phyloP scores from a whole-genome alignment of 495 filamentous ascomycete genomes.

The Aspergillus saccharolyticus region DNA sequence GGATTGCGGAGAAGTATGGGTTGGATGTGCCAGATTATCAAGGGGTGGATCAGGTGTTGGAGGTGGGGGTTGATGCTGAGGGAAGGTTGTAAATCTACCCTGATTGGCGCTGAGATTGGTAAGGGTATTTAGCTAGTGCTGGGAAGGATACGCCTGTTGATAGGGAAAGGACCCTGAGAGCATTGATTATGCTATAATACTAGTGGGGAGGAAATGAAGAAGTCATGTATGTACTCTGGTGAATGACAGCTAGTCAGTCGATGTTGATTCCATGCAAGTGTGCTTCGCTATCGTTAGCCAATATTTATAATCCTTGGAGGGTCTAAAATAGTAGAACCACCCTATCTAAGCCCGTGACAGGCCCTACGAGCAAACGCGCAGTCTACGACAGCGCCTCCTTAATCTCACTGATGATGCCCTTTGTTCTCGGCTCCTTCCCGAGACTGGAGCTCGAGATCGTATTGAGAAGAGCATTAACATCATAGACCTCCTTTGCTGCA shows the following conservation, averaged over 20 bases:
- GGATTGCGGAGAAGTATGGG: slow-evolving; percentile 82
- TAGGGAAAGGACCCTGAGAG: too few species aligned
- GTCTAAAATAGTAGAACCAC: background rate
- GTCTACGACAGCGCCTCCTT: slow-evolving; percentile 25
- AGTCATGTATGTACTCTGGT: background rate
- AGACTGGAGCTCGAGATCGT: slow-evolving; percentile 31
- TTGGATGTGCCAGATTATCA: slow-evolving; percentile 78
- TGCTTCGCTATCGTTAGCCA: slow-evolving; percentile 13
- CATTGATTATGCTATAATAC: too few species aligned
- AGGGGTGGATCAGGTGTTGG: slow-evolving; percentile 84
- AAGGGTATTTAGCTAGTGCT: too few species aligned
- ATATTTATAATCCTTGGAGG: slow-evolving; percentile 9
- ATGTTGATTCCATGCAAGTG: slow-evolving; percentile 4
- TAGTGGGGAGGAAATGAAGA: too few species aligned
- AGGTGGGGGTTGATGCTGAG: slow-evolving; percentile 56
- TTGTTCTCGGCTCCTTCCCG: slow-evolving; percentile 47
- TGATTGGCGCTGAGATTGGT: background rate
- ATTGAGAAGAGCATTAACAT: slow-evolving; percentile 31
- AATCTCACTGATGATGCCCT: slow-evolving; percentile 45
- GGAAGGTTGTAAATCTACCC: slow-evolving; percentile 47
- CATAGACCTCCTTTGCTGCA: slow-evolving; percentile 48
- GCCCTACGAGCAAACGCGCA: background rate
- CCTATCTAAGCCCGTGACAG: background rate
- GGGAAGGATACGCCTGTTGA: too few species aligned
- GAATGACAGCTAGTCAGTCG: background rate